phyloP scores from a whole-genome alignment of 805 yeast genomes.

The Priceomyces melissophilus region DNA sequence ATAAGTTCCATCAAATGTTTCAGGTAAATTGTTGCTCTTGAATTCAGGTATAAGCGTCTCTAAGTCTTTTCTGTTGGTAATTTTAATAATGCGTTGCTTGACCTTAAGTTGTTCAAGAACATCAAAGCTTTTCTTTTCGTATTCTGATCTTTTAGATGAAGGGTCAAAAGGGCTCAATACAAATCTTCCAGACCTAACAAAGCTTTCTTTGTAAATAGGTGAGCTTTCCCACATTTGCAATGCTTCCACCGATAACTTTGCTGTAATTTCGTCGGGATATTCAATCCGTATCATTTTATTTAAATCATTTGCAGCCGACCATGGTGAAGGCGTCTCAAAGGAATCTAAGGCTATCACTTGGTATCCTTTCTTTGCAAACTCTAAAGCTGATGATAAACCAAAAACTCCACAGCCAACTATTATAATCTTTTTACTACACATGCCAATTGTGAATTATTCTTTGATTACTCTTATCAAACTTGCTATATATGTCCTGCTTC shows the following conservation, averaged over 20 bases:
- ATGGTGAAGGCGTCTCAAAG: slow-evolving; percentile 31
- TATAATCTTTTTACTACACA: slow-evolving; percentile 23
- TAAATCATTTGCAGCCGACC: slow-evolving; percentile 40
- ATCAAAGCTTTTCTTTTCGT: slow-evolving; percentile 10
- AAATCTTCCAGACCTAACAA: slow-evolving; percentile 40
- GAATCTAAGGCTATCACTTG: slow-evolving; percentile 13
- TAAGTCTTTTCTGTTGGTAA: slow-evolving; percentile 7
- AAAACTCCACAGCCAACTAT: slow-evolving; percentile 53
- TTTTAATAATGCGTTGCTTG: slow-evolving; percentile 7
- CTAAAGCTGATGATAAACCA: slow-evolving; percentile 48
- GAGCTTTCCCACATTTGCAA: slow-evolving; percentile 34
- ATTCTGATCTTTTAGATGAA: slow-evolving; percentile 6
- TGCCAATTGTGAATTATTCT: too few species aligned
- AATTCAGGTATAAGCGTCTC: slow-evolving; percentile 9
- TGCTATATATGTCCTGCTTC: too few species aligned
- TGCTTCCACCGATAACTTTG: slow-evolving; percentile 41
- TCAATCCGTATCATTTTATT: slow-evolving; percentile 21
- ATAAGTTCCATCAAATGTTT: slow-evolving; percentile 7
- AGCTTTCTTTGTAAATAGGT: slow-evolving; percentile 28
- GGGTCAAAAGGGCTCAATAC: slow-evolving; percentile 30
- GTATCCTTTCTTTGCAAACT: slow-evolving; percentile 36
- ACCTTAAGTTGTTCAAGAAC: slow-evolving; percentile 8
- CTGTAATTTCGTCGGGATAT: slow-evolving; percentile 18
- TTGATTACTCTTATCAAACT: too few species aligned
- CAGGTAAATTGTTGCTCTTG: slow-evolving; percentile 8